A percentile compares a stretch with the other conserved stretches of the same genome.
These are phyloP conservation scores for Diaporthe nobilis DNA, from an alignment of 2,329 filamentous ascomycete genomes.

Conservation along the genomic window DNA sequence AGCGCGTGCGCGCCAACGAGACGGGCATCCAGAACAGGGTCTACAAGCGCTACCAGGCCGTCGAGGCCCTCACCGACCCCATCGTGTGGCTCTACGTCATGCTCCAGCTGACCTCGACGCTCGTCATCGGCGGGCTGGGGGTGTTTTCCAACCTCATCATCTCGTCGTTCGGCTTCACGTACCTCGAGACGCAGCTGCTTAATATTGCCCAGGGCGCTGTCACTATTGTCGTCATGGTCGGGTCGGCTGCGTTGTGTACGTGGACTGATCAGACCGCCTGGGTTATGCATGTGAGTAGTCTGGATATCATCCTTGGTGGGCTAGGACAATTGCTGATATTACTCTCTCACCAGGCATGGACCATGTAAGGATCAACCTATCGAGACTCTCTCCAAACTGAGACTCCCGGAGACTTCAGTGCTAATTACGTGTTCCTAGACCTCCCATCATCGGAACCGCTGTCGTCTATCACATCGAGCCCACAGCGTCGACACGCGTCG, in stretches of 20 bases:
- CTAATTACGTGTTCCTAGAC: conserved; percentile 35
- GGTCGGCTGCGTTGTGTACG: conserved; percentile 52
- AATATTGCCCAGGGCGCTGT: conserved; percentile 58
- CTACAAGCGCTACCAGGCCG: conserved; percentile 54
- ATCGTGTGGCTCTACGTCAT: conserved; percentile 49
- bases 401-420: not conserved
- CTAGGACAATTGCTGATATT: not conserved
- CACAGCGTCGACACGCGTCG: conserved; percentile 50
- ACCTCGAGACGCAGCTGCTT: conserved; percentile 55
- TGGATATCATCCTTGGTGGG: conserved; percentile 45
- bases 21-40: conserved; percentile 55
- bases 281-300: conserved; percentile 40
- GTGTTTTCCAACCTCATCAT: conserved; percentile 58
- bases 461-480: conserved; percentile 55
- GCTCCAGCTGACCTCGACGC: conserved; percentile 47
- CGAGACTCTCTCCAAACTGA: not conserved
- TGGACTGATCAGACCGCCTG: conserved; percentile 45
- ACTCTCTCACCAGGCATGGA: not conserved
- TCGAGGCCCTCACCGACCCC: conserved; percentile 55
- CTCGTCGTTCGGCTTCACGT: conserved; percentile 55
- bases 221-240: conserved; percentile 54
- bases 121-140: conserved; percentile 53
- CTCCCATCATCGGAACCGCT: conserved; percentile 56
- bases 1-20: conserved; percentile 55
- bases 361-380: not conserved